A percentile compares a stretch with the other conserved stretches of the same genome.
These are phyloP conservation scores for Lenwebbia sp. DNA, from an alignment of 345 rosid species.

Conservation along the genomic window DNA sequence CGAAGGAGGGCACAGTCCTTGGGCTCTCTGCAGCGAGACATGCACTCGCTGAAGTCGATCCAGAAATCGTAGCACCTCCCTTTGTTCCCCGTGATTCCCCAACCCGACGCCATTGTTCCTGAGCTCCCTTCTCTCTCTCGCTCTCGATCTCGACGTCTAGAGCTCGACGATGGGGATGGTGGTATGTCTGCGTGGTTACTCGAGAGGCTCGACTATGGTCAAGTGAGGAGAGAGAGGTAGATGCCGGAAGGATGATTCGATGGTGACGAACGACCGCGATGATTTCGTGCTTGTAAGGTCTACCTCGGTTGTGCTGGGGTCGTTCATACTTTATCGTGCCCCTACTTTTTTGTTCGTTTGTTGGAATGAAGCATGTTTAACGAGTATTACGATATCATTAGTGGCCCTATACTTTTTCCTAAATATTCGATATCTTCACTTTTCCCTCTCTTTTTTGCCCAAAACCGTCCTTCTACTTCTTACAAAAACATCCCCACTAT, in stretches of 20 bases:
- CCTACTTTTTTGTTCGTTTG: background rate
- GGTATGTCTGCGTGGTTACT: background rate
- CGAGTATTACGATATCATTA: no score
- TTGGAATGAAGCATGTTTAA: no score
- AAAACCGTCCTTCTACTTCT: background rate
- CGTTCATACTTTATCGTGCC: background rate
- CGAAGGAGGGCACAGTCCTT: constrained; percentile 87
- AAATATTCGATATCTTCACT: background rate
- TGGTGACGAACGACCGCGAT: background rate
- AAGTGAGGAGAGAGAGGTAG: background rate
- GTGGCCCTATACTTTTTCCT: background rate
- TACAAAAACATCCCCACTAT: background rate
- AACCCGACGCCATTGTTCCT: constrained; percentile 72
- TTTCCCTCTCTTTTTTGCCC: background rate
- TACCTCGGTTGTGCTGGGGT: background rate
- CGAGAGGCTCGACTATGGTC: background rate
- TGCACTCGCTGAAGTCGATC: constrained; percentile 88
- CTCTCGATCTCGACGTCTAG: background rate
- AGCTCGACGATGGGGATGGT: background rate
- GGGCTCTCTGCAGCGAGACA: constrained; percentile 90
- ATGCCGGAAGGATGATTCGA: background rate
- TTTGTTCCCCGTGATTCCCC: constrained; percentile 95
- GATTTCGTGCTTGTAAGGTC: background rate
- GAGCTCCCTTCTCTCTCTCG: background rate
- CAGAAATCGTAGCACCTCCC: constrained; percentile 96